phyloP scores from a whole-genome alignment of 176 grass and related monocot genomes.

The Triticum monococcum region DNA sequence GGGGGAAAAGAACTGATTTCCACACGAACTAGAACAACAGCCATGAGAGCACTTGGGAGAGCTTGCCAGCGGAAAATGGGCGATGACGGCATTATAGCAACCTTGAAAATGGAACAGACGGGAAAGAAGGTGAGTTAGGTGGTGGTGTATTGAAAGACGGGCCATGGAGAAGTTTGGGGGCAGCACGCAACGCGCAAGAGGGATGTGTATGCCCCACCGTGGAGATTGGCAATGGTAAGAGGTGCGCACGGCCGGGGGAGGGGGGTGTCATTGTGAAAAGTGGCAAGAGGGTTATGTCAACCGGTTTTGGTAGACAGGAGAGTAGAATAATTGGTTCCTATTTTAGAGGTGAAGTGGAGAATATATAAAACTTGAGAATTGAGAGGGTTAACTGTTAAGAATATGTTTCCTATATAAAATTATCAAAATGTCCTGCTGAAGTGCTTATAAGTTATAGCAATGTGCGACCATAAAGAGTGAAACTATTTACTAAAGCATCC shows the following conservation, averaged over 20 bases:
- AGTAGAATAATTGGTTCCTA: too few species aligned
- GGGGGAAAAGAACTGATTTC: too few species aligned
- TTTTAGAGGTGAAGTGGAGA: not conserved
- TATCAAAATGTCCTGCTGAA: not conserved
- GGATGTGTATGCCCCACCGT: not conserved
- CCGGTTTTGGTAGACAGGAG: too few species aligned
- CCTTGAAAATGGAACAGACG: too few species aligned
- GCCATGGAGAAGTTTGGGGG: not conserved
- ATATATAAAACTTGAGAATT: not conserved
- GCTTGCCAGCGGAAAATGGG: too few species aligned
- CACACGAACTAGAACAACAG: too few species aligned
- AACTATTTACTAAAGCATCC: not conserved
- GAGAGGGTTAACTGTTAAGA: not conserved
- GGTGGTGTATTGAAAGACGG: not conserved
- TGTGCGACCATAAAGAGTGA: not conserved
- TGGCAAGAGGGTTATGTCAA: too few species aligned
- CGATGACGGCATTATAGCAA: too few species aligned
- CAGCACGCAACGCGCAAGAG: not conserved
- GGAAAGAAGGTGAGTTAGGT: not conserved
- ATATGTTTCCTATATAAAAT: not conserved
- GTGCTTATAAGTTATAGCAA: not conserved
- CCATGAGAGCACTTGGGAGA: too few species aligned
- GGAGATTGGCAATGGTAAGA: too few species aligned
- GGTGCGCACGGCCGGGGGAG: too few species aligned
- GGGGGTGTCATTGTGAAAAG: too few species aligned